These are phyloP conservation scores for Fusarium buxicola DNA, from an alignment of 2,329 filamentous ascomycete genomes.

Conservation along the genomic window DNA sequence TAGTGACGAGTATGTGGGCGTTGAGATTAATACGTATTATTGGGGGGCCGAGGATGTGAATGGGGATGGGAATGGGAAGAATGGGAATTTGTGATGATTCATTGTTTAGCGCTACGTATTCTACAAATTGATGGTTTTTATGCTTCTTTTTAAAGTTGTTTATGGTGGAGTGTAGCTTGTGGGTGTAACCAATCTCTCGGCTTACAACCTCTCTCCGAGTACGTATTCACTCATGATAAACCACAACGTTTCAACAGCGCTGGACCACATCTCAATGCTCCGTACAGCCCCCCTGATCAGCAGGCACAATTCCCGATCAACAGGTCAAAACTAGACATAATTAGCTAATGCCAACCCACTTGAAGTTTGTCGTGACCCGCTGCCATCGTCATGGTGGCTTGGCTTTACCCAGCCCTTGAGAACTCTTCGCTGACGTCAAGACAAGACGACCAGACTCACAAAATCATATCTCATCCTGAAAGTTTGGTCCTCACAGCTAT, in stretches of 20 bases:
- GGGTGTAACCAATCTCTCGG: too few relatives aligned
- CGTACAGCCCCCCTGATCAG: conserved; percentile 22
- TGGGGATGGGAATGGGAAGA: conserved; percentile 22
- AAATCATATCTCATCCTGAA: neutral
- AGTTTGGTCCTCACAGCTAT: neutral
- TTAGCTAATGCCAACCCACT: conserved; percentile 24
- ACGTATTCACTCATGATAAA: too few relatives aligned
- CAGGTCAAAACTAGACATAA: neutral
- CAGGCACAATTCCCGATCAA: conserved; percentile 20
- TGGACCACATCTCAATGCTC: too few relatives aligned
- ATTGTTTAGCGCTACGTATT: neutral
- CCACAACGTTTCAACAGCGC: too few relatives aligned
- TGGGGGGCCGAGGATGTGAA: conserved; percentile 56
- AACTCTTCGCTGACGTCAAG: conserved; percentile 35
- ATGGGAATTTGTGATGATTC: neutral
- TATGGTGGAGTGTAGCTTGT: neutral
- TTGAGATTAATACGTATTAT: conserved; percentile 67
- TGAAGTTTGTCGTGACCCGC: conserved; percentile 33
- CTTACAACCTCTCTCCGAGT: too few relatives aligned
- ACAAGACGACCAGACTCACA: conserved; percentile 1
- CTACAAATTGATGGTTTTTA: conserved; percentile 3
- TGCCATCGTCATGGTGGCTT: conserved; percentile 38
- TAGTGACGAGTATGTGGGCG: conserved; percentile 60
- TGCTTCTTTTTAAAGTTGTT: conserved; percentile 26
- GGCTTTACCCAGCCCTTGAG: conserved; percentile 10